Evolutionary conservation across 805 yeast genomes (phyloP), one percentile per base, ranked within the genome.

Genomic region (Lipomyces orientalis): DNA sequence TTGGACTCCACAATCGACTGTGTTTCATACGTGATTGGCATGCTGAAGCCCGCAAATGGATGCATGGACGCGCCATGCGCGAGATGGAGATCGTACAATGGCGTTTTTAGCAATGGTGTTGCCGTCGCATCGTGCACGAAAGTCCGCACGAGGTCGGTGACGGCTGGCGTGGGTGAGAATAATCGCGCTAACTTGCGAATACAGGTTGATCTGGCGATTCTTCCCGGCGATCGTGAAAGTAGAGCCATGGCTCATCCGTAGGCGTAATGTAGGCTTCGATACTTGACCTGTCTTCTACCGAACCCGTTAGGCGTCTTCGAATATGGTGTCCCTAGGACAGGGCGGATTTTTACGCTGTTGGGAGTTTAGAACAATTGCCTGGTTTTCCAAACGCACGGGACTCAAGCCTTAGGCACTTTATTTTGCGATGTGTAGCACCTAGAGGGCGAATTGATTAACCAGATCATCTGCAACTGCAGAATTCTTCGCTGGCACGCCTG

Each of bases 21-120:
- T 71, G 86, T 84, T 12, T 68, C 62, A 81, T 93, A 95, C 37
- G 92, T 79, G 9, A 95, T 93, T 1, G 99, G 99, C 98, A 95
- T 94, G 58, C 89, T 86, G 75, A 86, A 95, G n/a, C 97, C 97
- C 19, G 98, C 98, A 79, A 91, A 95, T 57, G 96, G 96, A 3
- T 93, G 98, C 89, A 95, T 89, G 64, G 90, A 93, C 14, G 93
- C 99, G 5, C 93, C 94, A 58, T 87, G 81, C 64, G 85, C 85
- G 46, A 89, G 81, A 77, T 95, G 98, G 31, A 92, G 83, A 66
- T 90, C 92, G 77, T 89, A 87, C 54, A 95, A 82, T 4, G 98
- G 96, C 0, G 98, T 95, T 73, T 82, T 86, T 37, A 60, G 62
- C 54, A 76, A 63, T 12, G 66, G n/a, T 29, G 35, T 31, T 25